These are phyloP conservation scores for Termitomyces eurrhizus DNA, from an alignment of 768 basidiomycete genomes.

Conservation along the genomic window DNA sequence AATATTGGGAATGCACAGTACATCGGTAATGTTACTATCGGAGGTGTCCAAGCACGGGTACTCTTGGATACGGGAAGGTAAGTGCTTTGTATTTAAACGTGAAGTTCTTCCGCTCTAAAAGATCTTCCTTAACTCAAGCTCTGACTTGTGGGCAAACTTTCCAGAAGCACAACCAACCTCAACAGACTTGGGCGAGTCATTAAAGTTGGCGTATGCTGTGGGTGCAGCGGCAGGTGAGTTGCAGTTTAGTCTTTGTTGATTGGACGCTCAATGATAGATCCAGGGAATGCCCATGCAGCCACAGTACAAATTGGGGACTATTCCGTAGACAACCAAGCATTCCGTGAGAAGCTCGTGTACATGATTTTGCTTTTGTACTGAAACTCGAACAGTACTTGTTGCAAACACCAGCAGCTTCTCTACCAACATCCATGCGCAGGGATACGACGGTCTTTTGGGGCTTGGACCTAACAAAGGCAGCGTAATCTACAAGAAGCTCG, in stretches of 20 bases:
- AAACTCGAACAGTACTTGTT: constrained; percentile 49
- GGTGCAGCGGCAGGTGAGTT: constrained; percentile 56
- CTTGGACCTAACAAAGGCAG: constrained; percentile 77
- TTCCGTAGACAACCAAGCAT: constrained; percentile 61
- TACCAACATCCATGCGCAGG: constrained; percentile 52
- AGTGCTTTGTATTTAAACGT: constrained; percentile 3
- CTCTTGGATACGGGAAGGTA: constrained; percentile 79
- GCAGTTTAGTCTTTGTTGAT: too few relatives aligned
- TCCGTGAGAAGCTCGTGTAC: constrained; percentile 40
- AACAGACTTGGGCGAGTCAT: constrained; percentile 50
- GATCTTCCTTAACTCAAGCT: constrained; percentile 34
- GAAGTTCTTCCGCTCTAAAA: not conserved
- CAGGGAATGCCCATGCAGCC: constrained; percentile 56
- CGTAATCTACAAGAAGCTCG: constrained; percentile 54
- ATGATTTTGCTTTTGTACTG: constrained; percentile 3
- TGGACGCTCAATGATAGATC: not conserved
- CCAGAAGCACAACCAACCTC: constrained; percentile 40
- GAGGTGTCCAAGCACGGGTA: constrained; percentile 52
- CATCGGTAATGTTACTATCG: constrained; percentile 66
- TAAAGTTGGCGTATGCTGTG: constrained; percentile 64
- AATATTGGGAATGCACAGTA: constrained; percentile 76
- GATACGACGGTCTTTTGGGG: constrained; percentile 70
- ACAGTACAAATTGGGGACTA: constrained; percentile 51
- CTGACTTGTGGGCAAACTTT: constrained; percentile 72
- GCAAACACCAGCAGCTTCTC: constrained; percentile 61